Evolutionary conservation across 31 red algal species (phyloP).

Genomic region (Pterothamnion heteromorphum): DNA sequence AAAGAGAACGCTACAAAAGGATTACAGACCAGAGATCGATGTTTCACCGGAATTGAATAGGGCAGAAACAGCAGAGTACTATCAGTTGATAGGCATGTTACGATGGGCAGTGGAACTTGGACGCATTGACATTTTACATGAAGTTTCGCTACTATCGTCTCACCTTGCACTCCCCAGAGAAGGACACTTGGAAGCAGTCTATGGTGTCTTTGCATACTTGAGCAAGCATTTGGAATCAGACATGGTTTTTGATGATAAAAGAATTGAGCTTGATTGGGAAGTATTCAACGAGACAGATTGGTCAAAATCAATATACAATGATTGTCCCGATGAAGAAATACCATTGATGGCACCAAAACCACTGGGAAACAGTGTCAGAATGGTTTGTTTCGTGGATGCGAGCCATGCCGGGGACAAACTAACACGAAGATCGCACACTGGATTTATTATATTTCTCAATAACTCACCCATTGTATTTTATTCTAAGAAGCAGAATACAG

Average conservation of each 20-base stretch:
- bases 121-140: not conserved
- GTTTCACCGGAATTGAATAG: not conserved
- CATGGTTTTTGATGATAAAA: not conserved
- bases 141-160: not conserved
- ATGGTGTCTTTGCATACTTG: not conserved
- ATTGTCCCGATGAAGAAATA: not conserved
- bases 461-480: not conserved
- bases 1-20: not conserved
- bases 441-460: not conserved
- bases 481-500: not conserved
- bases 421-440: not conserved
- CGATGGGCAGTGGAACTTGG: not conserved
- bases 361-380: not conserved
- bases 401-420: not conserved
- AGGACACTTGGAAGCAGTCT: not conserved
- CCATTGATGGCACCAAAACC: not conserved
- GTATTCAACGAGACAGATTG: not conserved
- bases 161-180: not conserved
- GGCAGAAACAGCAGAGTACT: not conserved
- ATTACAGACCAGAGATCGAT: not conserved
- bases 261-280: not conserved
- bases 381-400: not conserved
- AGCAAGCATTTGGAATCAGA: not conserved
- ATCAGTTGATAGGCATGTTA: not conserved
- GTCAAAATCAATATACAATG: not conserved